These are phyloP conservation scores for Pythium phragmitis DNA, from an alignment of 352 stramenopile species.

Conservation along the genomic window DNA sequence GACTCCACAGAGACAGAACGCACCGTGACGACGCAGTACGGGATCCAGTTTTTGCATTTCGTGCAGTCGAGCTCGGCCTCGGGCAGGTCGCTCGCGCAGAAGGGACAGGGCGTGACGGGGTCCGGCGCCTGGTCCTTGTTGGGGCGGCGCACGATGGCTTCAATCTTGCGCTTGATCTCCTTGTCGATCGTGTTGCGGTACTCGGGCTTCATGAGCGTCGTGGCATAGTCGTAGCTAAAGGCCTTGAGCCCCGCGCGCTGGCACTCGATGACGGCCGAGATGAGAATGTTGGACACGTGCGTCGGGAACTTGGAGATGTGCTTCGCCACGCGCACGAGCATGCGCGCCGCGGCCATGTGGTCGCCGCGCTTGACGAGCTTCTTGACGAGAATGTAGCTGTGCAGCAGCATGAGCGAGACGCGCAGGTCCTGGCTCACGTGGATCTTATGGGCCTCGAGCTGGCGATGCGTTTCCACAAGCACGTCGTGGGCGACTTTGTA, in stretches of 20 bases:
- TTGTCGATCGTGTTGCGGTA: conserved; percentile 88
- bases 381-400: conserved; percentile 94
- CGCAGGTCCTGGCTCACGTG: conserved; percentile 89
- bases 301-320: conserved; percentile 92
- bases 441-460: conserved; percentile 85
- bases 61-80: conserved; percentile 89
- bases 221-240: conserved; percentile 92
- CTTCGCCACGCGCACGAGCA: conserved; percentile 90
- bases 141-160: conserved; percentile 91
- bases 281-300: conserved; percentile 91
- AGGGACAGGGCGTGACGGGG: conserved; percentile 78
- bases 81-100: conserved; percentile 71
- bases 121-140: conserved; percentile 87
- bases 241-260: conserved; percentile 88
- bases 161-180: conserved; percentile 93
- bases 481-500: conserved; percentile 92
- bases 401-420: conserved; percentile 86
- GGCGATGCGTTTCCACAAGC: conserved; percentile 88
- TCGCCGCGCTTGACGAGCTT: conserved; percentile 89
- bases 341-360: conserved; percentile 81
- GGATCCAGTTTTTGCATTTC: conserved; percentile 91
- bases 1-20: conserved; percentile 2
- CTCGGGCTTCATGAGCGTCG: conserved; percentile 89
- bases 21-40: conserved; percentile 92
- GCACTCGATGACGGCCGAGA: conserved; percentile 93